These are phyloP conservation scores for Arabidopsis suecica DNA, from an alignment of 345 rosid genomes.

Conservation along the genomic window DNA sequence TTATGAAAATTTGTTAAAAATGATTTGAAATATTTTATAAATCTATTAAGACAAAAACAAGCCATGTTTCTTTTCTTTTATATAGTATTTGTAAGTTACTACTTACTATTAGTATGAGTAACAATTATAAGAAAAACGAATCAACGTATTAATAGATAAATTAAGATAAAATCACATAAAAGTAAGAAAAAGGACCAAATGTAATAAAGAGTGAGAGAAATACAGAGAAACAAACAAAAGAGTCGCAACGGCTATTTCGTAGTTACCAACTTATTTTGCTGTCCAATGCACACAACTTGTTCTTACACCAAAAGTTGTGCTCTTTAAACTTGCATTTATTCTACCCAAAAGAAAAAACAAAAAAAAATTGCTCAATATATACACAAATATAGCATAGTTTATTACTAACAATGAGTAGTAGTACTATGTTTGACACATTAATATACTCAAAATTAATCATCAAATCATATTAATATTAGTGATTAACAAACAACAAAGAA, in stretches of 20 bases:
- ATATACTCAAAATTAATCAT: neutral
- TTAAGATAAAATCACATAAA: neutral
- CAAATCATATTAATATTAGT: neutral
- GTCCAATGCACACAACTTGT: constrained; percentile 38
- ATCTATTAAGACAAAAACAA: neutral
- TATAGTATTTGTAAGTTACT: neutral
- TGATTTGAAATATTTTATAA: neutral
- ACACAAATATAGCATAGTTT: neutral
- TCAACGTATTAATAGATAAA: neutral
- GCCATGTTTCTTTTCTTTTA: neutral
- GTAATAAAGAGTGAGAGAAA: neutral
- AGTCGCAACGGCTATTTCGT: constrained; percentile 47
- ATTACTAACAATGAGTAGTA: too few relatives aligned
- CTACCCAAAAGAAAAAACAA: neutral
- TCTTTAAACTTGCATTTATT: constrained; percentile 5
- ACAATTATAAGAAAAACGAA: neutral
- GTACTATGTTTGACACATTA: constrained; percentile 20
- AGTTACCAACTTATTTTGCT: constrained; percentile 42
- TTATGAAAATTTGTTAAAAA: too few relatives aligned
- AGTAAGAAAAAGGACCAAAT: constrained; percentile 2
- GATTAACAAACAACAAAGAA: too few relatives aligned
- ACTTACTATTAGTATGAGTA: neutral
- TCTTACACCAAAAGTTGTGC: constrained; percentile 41
- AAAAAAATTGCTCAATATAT: neutral
- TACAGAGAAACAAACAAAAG: constrained; percentile 37